Base-by-base conservation (phyloP, 2,329 filamentous ascomycete genomes). In the Penicillium concentricum region DNA sequence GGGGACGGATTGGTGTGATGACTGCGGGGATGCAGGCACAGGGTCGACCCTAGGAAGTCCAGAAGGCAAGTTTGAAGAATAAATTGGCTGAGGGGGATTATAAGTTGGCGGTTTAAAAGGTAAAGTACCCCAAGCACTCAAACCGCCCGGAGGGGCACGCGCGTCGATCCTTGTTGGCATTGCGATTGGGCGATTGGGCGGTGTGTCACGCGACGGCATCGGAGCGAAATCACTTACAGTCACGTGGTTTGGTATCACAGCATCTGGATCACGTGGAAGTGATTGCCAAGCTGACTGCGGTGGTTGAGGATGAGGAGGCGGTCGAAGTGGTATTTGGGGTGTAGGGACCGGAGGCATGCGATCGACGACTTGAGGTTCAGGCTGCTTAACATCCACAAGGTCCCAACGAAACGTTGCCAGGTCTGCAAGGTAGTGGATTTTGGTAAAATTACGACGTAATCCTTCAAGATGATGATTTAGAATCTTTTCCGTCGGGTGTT, bases 331-430 rank as follows among this genome's bases (percentile, higher is more conserved):
- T 37, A 16, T 13, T 16, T 34, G 44, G 2, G 15, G 12, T 18
- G 35, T 26, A 41, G 44, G 4, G 57, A 60, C 5, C 54, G 60
- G 24, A 66, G 59, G 20, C 69, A 57, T 24, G 9, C 12, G 54
- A 42, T 54, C 15, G 2, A 28, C 15, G 2, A 28, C 6, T 7
- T 46, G 22, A 15, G 30, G 13, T n/a, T 37, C 30, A 37, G 45
- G 32, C 8, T 34, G 7, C 43, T 12, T 9, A 42, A 45, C 20
- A 39, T 87, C 85, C 22, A 87, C 79, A 3, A 85, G 60, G 65
- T 86, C 82, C 85, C 85, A 87, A 53, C 80, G 76, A 47, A 88
- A 79, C 0, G 83, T 87, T 32, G 75, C 78, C 13, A 87, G 71
- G 67, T 87, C 84, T 6, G 80, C 76, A 10, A 70, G 69, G 47